Evolutionary conservation across 495 filamentous ascomycete genomes (phyloP).

Genomic region (Evansstolkia leycettana): DNA sequence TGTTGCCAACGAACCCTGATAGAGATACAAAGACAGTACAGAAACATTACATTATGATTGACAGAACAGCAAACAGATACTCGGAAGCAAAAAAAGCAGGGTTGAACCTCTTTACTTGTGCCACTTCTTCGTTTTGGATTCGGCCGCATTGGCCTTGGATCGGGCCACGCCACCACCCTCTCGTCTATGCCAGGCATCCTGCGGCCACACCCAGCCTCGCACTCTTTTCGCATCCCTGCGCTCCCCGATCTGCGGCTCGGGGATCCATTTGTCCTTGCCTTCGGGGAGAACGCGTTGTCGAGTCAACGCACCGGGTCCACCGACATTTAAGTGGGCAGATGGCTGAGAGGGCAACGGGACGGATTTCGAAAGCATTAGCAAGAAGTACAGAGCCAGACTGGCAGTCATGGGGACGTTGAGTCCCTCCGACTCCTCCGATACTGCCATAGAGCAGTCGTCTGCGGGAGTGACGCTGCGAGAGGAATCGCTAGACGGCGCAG

Average conservation of each 20-base stretch:
- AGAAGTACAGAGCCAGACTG: slow-evolving; percentile 56
- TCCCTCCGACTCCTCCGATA: slow-evolving; percentile 5
- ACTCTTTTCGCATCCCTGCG: slow-evolving; percentile 70
- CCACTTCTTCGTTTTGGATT: slow-evolving; percentile 20
- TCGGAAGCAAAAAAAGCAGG: too few relatives aligned
- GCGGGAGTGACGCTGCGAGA: slow-evolving; percentile 13
- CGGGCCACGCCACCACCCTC: slow-evolving; percentile 30
- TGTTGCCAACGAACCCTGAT: too few relatives aligned
- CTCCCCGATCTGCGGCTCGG: slow-evolving; percentile 69
- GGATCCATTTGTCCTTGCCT: slow-evolving; percentile 74
- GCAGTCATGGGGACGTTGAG: slow-evolving; percentile 51
- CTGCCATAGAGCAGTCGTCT: slow-evolving; percentile 7
- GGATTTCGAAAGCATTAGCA: slow-evolving; percentile 77
- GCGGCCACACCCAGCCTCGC: slow-evolving; percentile 75
- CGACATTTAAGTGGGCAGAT: slow-evolving; percentile 64
- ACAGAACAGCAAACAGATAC: too few relatives aligned
- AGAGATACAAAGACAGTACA: too few relatives aligned
- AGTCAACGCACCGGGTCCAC: slow-evolving; percentile 65
- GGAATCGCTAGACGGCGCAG: neutral
- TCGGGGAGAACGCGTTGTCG: slow-evolving; percentile 52
- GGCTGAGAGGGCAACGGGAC: slow-evolving; percentile 53
- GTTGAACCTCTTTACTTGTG: slow-evolving; percentile 17
- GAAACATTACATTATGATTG: too few relatives aligned
- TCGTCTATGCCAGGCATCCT: slow-evolving; percentile 51
- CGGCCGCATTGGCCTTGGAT: slow-evolving; percentile 7